phyloP scores from a whole-genome alignment of 192 early-diverging fungal species.

The Backusella australiensis region DNA sequence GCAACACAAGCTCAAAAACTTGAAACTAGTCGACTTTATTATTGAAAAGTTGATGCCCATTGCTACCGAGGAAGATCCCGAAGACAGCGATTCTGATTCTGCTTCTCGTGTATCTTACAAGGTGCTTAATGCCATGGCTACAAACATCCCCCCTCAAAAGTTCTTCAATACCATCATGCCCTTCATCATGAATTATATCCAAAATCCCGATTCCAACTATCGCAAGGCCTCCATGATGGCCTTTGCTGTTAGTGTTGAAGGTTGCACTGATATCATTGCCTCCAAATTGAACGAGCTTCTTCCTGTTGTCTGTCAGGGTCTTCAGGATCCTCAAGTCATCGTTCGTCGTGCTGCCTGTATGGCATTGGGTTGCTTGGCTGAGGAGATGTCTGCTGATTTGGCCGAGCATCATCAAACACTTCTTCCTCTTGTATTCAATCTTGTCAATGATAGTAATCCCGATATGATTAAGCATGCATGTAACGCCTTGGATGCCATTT shows the following conservation, averaged over 20 bases:
- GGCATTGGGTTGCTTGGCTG: slow-evolving; percentile 74
- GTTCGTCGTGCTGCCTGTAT: slow-evolving; percentile 88
- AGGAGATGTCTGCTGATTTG: slow-evolving; percentile 78
- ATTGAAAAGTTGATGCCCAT: slow-evolving; percentile 80
- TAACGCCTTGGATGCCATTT: slow-evolving; percentile 82
- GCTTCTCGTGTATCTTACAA: slow-evolving; percentile 58
- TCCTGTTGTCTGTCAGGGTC: slow-evolving; percentile 66
- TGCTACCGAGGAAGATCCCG: slow-evolving; percentile 74
- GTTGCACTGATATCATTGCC: slow-evolving; percentile 81
- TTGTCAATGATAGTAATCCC: slow-evolving; percentile 73
- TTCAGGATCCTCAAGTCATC: slow-evolving; percentile 72
- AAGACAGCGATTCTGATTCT: slow-evolving; percentile 79
- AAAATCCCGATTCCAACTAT: slow-evolving; percentile 65
- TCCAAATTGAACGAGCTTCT: slow-evolving; percentile 74
- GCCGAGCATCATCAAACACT: slow-evolving; percentile 75
- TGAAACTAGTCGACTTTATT: slow-evolving; percentile 79
- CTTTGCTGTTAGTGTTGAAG: slow-evolving; percentile 77
- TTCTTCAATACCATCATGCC: slow-evolving; percentile 78
- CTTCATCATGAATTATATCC: slow-evolving; percentile 73
- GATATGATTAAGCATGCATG: slow-evolving; percentile 75
- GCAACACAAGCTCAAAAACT: slow-evolving; percentile 77
- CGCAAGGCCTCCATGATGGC: slow-evolving; percentile 88
- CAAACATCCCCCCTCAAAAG: slow-evolving; percentile 80
- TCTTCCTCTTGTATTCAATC: slow-evolving; percentile 79
- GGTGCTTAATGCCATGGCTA: slow-evolving; percentile 75